phyloP scores from a whole-genome alignment of 2,329 filamentous ascomycete species.

The Hortaea sp. region DNA sequence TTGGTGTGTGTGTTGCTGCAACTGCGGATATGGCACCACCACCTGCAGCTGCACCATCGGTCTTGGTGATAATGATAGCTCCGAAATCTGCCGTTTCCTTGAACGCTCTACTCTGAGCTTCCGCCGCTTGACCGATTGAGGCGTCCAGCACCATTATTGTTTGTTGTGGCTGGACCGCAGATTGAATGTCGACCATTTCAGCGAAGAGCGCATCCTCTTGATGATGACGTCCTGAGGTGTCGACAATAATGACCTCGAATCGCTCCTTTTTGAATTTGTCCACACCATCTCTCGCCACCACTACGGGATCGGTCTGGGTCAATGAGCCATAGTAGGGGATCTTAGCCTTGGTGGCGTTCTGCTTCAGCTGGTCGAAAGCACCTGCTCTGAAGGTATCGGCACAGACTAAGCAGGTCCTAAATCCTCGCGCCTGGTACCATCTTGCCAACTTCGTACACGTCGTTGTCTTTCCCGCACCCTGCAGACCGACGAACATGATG shows the following conservation, averaged over 20 bases:
- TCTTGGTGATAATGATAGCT: slow-evolving; percentile 98
- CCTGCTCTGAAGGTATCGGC: slow-evolving; percentile 97
- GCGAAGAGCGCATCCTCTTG: slow-evolving; percentile 93
- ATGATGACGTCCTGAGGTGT: slow-evolving; percentile 88
- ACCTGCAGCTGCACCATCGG: slow-evolving; percentile 87
- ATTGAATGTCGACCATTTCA: slow-evolving; percentile 95
- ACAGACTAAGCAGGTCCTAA: slow-evolving; percentile 88
- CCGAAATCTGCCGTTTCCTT: slow-evolving; percentile 96
- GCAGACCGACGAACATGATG: slow-evolving; percentile 98
- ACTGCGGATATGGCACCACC: slow-evolving; percentile 97
- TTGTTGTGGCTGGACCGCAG: slow-evolving; percentile 81
- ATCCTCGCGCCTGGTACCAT: slow-evolving; percentile 88
- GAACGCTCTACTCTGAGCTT: slow-evolving; percentile 90
- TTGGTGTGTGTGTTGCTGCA: slow-evolving; percentile 89
- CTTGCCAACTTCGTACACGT: slow-evolving; percentile 94
- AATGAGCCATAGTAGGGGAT: slow-evolving; percentile 97
- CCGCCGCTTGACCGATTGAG: slow-evolving; percentile 91
- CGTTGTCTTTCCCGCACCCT: slow-evolving; percentile 96
- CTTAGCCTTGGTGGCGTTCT: slow-evolving; percentile 97
- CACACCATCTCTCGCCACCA: slow-evolving; percentile 89
- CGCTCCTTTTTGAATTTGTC: slow-evolving; percentile 98
- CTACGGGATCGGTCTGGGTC: slow-evolving; percentile 89
- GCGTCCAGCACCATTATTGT: slow-evolving; percentile 98
- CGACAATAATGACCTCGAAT: slow-evolving; percentile 97
- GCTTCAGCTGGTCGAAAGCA: slow-evolving; percentile 96